These are phyloP conservation scores for Trypanosoma theileri DNA, from an alignment of 208 protist species.

Conservation along the genomic window DNA sequence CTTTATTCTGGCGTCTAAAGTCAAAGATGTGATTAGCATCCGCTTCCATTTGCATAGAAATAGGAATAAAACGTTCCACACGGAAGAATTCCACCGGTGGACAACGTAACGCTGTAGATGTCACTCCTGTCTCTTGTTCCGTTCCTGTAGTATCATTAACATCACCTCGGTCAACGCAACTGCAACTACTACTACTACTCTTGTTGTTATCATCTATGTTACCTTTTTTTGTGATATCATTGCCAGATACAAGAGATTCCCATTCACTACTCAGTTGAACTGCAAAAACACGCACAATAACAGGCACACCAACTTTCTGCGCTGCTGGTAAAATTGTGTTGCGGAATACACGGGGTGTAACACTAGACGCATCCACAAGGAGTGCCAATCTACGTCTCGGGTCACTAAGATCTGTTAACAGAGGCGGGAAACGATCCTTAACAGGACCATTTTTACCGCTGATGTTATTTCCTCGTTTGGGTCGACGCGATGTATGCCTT, in stretches of 20 bases:
- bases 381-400: constrained; percentile 74
- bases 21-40: constrained; percentile 85
- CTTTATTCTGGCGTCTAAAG: constrained; percentile 65
- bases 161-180: neutral
- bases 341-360: constrained; percentile 44
- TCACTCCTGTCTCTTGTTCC: neutral
- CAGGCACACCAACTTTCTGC: constrained; percentile 69
- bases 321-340: constrained; percentile 63
- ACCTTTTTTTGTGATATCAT: neutral
- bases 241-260: constrained; percentile 47
- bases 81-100: constrained; percentile 68
- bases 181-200: constrained; percentile 4
- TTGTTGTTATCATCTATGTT: constrained; percentile 9
- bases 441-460: constrained; percentile 34
- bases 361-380: constrained; percentile 71
- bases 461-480: neutral
- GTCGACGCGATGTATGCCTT: neutral
- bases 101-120: constrained; percentile 2
- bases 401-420: constrained; percentile 60
- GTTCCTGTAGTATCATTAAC: neutral
- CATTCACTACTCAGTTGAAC: constrained; percentile 68
- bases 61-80: constrained; percentile 84
- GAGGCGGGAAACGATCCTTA: constrained; percentile 78
- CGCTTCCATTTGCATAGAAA: constrained; percentile 88
- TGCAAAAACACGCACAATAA: constrained; percentile 77